Evolutionary conservation across 169 alveolate genomes (phyloP).

Genomic region (Plasmodium ovale): DNA sequence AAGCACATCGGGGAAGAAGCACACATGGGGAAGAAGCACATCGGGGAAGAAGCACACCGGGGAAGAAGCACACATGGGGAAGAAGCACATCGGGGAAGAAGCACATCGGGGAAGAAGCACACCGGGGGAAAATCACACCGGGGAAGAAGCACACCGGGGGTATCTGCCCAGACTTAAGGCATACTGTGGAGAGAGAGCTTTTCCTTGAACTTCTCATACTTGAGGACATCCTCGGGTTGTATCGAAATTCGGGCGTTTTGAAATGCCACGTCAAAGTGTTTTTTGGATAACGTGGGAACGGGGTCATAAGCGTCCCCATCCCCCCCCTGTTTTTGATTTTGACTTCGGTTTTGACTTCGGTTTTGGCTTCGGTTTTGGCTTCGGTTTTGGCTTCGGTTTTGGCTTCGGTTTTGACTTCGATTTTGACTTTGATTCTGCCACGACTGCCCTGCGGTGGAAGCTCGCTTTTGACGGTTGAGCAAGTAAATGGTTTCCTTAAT

Average conservation of each 20-base stretch:
- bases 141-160: no score
- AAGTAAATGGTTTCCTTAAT: slow-evolving; percentile 91
- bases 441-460: no score
- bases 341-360: not conserved
- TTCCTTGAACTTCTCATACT: slow-evolving; percentile 68
- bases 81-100: no score
- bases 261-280: slow-evolving; percentile 95
- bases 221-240: slow-evolving; percentile 57
- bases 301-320: slow-evolving; percentile 91
- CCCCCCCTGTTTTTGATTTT: slow-evolving; percentile 71
- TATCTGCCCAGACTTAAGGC: not conserved
- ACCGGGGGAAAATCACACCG: no score
- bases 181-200: slow-evolving; percentile 55
- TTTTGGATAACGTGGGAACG: slow-evolving; percentile 93
- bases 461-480: slow-evolving; percentile 80
- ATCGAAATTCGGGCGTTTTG: slow-evolving; percentile 91
- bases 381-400: slow-evolving; percentile 68
- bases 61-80: no score
- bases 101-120: no score
- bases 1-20: no score
- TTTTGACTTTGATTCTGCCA: slow-evolving; percentile 53
- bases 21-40: no score
- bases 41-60: no score
- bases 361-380: slow-evolving; percentile 80
- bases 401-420: not conserved